phyloP scores from a whole-genome alignment of 1,284 basidiomycete species.

The Tilletia walkeri region DNA sequence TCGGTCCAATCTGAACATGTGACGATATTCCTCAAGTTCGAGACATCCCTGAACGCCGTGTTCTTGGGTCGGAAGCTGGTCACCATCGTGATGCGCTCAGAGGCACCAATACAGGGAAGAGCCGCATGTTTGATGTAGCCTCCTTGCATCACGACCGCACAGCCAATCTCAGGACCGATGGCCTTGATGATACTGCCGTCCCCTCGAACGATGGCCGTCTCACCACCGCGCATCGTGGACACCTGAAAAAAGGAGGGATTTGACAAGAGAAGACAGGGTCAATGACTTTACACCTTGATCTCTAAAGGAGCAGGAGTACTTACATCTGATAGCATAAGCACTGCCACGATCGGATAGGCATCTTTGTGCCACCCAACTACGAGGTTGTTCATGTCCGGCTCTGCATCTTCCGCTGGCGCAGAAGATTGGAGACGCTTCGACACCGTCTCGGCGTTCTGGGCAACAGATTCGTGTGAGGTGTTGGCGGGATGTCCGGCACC shows the following conservation, averaged over 20 bases:
- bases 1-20: slow-evolving; percentile 24
- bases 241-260: not conserved
- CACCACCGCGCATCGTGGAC: slow-evolving; percentile 42
- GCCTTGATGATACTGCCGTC: slow-evolving; percentile 40
- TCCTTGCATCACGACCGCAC: slow-evolving; percentile 38
- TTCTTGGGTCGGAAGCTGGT: slow-evolving; percentile 44
- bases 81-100: slow-evolving; percentile 47
- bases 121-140: slow-evolving; percentile 44
- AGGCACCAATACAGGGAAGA: slow-evolving; percentile 32
- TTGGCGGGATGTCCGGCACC: not conserved
- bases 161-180: slow-evolving; percentile 41
- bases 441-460: not conserved
- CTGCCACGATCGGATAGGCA: slow-evolving; percentile 40
- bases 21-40: slow-evolving; percentile 37
- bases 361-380: slow-evolving; percentile 27
- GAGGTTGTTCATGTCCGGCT: slow-evolving; percentile 2
- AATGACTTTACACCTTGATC: too few relatives aligned
- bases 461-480: too few relatives aligned
- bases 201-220: slow-evolving; percentile 40
- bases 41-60: slow-evolving; percentile 32
- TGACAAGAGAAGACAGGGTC: not conserved
- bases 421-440: not conserved
- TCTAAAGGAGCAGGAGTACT: not conserved
- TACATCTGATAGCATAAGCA: slow-evolving; percentile 43
- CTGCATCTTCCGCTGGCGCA: not conserved